Conservation (phyloP, 73 alveolate genomes). For the Breviolum minutum region DNA sequence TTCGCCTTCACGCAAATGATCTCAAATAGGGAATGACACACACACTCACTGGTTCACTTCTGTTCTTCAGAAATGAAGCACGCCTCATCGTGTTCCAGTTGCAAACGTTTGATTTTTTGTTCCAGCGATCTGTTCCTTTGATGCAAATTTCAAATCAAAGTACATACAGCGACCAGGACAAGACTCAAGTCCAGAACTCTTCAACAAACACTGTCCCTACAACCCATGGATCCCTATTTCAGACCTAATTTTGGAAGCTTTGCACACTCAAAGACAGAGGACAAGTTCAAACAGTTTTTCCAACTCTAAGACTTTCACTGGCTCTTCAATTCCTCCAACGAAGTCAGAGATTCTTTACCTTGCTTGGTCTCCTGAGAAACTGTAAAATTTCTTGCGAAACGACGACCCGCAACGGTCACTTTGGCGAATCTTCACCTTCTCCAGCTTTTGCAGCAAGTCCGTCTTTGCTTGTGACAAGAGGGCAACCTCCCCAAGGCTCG, state of each 20-base stretch:
- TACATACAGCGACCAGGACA: neutral
- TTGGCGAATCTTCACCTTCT: neutral
- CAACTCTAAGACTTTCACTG: neutral
- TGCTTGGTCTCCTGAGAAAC: neutral
- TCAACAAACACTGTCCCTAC: no score
- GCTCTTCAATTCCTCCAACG: conserved; percentile 31
- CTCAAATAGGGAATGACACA: neutral
- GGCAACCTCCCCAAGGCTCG: neutral
- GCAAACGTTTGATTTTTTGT: neutral
- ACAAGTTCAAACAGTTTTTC: neutral
- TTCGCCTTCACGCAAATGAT: neutral
- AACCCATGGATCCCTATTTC: no score
- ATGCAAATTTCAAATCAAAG: neutral
- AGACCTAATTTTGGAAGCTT: no score
- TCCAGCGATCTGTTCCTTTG: conserved; percentile 10
- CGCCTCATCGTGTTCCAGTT: conserved; percentile 36
- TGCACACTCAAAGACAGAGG: no score
- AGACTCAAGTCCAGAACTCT: neutral
- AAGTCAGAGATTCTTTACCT: neutral
- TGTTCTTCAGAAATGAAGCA: neutral
- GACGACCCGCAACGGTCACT: neutral
- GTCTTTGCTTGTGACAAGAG: conserved; percentile 13
- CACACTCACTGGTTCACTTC: neutral
- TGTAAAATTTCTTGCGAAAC: neutral
- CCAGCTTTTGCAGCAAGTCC: conserved; percentile 10